Evolutionary conservation across 1,139 yeast genomes (phyloP).

Genomic region (Waltiozyma solani): DNA sequence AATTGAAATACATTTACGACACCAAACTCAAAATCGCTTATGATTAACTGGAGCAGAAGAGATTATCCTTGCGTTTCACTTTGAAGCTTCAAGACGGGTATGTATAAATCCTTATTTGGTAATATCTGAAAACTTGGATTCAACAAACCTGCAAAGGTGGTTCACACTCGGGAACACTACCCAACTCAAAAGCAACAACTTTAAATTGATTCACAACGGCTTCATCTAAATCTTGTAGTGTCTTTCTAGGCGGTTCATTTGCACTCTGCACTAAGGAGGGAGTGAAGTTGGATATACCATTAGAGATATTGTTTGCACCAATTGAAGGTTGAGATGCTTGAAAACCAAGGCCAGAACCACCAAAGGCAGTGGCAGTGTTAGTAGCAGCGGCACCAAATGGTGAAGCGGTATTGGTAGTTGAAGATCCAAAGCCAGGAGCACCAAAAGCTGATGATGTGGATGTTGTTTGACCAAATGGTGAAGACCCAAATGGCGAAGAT

Average conservation of each 20-base stretch:
- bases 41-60: too few relatives aligned
- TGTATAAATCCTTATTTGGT: too few relatives aligned
- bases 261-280: constrained; percentile 24
- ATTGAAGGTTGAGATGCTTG: background rate
- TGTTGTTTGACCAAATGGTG: constrained; percentile 7
- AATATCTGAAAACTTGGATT: too few relatives aligned
- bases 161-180: constrained; percentile 67
- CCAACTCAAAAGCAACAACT: constrained; percentile 43
- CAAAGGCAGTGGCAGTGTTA: constrained; percentile 5
- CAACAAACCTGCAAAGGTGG: constrained; percentile 44
- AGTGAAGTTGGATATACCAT: constrained; percentile 4
- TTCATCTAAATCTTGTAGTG: constrained; percentile 30
- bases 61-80: too few relatives aligned
- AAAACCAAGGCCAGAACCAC: background rate
- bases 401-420: constrained; percentile 6
- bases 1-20: too few relatives aligned
- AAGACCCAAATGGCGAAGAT: constrained; percentile 4
- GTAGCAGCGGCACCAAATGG: constrained; percentile 9
- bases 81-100: too few relatives aligned
- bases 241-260: constrained; percentile 24
- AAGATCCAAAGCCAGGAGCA: constrained; percentile 7
- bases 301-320: background rate
- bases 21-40: too few relatives aligned
- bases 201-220: constrained; percentile 39
- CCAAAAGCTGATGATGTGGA: too few relatives aligned